Evolutionary conservation across 148 eudicot genomes (phyloP).

Genomic region (Hydrangea macrophylla): DNA sequence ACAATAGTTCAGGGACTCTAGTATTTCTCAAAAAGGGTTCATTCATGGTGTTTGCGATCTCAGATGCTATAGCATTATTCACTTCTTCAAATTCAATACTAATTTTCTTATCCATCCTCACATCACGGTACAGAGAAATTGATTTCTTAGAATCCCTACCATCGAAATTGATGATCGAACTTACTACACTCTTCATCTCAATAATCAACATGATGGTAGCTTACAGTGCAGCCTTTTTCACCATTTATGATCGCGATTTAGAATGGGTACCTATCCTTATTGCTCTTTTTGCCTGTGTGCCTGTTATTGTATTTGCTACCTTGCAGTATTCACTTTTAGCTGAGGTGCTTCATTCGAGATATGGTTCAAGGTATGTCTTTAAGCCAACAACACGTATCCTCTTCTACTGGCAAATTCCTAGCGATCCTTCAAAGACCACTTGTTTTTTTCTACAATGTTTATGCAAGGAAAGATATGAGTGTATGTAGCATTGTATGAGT

Average conservation of each 20-base stretch:
- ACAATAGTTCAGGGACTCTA: conserved; percentile 18
- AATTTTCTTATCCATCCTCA: conserved; percentile 34
- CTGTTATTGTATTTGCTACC: too few relatives aligned
- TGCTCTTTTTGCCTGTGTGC: too few relatives aligned
- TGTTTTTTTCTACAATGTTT: too few relatives aligned
- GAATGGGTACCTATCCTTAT: conserved; percentile 2
- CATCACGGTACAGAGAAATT: conserved; percentile 27
- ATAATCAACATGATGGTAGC: conserved; percentile 30
- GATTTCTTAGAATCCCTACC: conserved; percentile 29
- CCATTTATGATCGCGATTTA: not conserved
- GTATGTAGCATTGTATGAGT: too few relatives aligned
- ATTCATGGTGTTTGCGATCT: conserved; percentile 23
- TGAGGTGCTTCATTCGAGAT: too few relatives aligned
- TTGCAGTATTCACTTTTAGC: too few relatives aligned
- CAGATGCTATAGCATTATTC: conserved; percentile 26
- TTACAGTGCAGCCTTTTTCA: conserved; percentile 13
- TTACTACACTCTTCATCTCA: conserved; percentile 20
- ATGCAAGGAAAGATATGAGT: too few relatives aligned
- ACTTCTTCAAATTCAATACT: conserved; percentile 24
- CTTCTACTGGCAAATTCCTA: too few relatives aligned
- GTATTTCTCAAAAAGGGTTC: not conserved
- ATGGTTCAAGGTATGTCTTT: too few relatives aligned
- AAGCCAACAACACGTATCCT: too few relatives aligned
- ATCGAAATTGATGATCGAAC: conserved; percentile 23
- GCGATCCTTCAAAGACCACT: too few relatives aligned